A percentile compares a stretch with the other conserved stretches of the same genome.
Evolutionary conservation across 345 rosid species (phyloP).

Genomic region (Camelina neglecta): DNA sequence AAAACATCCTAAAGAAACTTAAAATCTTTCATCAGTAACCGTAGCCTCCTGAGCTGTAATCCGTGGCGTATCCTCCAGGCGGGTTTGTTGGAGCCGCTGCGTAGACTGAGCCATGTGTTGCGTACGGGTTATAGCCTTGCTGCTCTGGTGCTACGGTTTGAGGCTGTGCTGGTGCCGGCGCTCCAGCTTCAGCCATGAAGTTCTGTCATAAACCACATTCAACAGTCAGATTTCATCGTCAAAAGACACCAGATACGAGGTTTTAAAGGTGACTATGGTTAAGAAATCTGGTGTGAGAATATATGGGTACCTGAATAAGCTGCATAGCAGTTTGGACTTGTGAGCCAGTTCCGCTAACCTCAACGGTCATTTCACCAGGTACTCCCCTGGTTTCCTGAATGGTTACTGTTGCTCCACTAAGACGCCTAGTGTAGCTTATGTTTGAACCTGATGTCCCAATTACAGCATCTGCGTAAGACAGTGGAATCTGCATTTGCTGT

Average conservation of each 20-base stretch:
- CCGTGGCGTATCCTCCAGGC: conserved; percentile 76
- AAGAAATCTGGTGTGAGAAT: neutral
- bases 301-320: conserved; percentile 69
- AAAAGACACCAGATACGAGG: neutral
- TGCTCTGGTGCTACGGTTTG: conserved; percentile 61
- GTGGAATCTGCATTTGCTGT: conserved; percentile 93
- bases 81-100: conserved; percentile 82
- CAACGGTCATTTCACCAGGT: conserved; percentile 99
- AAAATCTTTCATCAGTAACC: conserved; percentile 56
- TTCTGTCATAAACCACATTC: conserved; percentile 59
- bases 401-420: conserved; percentile 96
- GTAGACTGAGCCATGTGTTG: conserved; percentile 76
- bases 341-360: conserved; percentile 93
- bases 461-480: conserved; percentile 96
- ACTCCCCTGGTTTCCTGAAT: conserved; percentile 96
- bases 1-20: conserved; percentile 31
- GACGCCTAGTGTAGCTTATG: conserved; percentile 95
- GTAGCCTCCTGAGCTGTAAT: conserved; percentile 69
- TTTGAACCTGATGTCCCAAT: conserved; percentile 94
- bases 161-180: conserved; percentile 58
- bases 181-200: conserved; percentile 95
- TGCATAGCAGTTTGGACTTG: conserved; percentile 99
- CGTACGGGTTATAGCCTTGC: conserved; percentile 90
- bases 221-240: conserved; percentile 6
- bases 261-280: neutral